Percentiles rank a stretch among this genome's conserved stretches.
Evolutionary conservation across 2,329 filamentous ascomycete genomes (phyloP).

Genomic region (Xylariaceae sp.): DNA sequence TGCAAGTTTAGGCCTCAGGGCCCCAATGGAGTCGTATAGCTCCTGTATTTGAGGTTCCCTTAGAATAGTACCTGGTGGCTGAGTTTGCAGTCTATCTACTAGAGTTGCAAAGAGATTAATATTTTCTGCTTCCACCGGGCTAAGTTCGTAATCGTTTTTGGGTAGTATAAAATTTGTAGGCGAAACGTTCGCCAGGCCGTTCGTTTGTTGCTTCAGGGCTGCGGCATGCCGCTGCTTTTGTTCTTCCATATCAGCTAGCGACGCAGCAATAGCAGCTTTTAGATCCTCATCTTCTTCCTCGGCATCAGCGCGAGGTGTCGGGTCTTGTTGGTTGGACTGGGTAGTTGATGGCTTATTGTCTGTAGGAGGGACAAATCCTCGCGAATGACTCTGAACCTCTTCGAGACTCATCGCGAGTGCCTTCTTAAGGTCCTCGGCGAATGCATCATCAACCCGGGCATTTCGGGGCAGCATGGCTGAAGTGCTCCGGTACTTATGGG

Average conservation of each 20-base stretch:
- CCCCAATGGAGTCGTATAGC: slow-evolving; percentile 94
- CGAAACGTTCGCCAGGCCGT: slow-evolving; percentile 45
- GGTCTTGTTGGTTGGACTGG: slow-evolving; percentile 35
- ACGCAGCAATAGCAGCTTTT: slow-evolving; percentile 92
- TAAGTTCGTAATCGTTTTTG: slow-evolving; percentile 93
- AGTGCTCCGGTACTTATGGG: slow-evolving; percentile 62
- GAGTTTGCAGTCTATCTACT: slow-evolving; percentile 90
- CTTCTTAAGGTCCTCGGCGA: slow-evolving; percentile 90
- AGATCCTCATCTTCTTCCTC: slow-evolving; percentile 92
- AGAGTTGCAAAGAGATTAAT: slow-evolving; percentile 94
- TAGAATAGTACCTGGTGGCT: slow-evolving; percentile 92
- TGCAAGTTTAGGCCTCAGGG: slow-evolving; percentile 85
- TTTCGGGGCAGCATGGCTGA: slow-evolving; percentile 79
- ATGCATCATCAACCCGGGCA: slow-evolving; percentile 81
- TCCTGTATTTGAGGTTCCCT: slow-evolving; percentile 97
- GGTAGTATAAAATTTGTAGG: slow-evolving; percentile 58
- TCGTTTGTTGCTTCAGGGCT: slow-evolving; percentile 73
- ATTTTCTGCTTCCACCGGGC: slow-evolving; percentile 90
- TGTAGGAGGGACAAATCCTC: slow-evolving; percentile 65
- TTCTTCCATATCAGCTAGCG: slow-evolving; percentile 93
- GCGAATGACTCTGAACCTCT: slow-evolving; percentile 73
- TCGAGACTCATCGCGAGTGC: slow-evolving; percentile 96
- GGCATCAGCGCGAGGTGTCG: slow-evolving; percentile 58
- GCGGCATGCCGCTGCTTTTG: slow-evolving; percentile 90
- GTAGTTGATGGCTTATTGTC: slow-evolving; percentile 34